Evolutionary conservation across 257 asterid genomes (phyloP), one percentile per base, ranked within the genome.

Genomic region (Ilex asprella): DNA sequence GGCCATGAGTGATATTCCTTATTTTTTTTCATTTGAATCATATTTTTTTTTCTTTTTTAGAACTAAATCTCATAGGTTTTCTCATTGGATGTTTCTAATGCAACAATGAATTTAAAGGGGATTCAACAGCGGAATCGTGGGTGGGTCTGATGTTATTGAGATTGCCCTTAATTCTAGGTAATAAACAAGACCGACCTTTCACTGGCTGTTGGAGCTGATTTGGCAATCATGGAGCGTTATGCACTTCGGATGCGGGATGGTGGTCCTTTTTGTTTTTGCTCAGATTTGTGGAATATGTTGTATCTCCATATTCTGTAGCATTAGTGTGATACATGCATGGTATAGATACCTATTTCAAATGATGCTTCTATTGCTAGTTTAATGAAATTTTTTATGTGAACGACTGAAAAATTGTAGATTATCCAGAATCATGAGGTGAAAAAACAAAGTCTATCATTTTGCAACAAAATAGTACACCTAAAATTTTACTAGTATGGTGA

Each of bases 161-260:
- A 2, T 53, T 53, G 30, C 30, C 0, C 30, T 58, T 35, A 53
- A 43, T 14, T 80, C 63, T 56, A 92, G 99, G 97, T 89, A 32
- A 89, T 92, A 72, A 92, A 92, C 77, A 92, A 92, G 77, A 92
- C 97, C 15, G 97, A 92, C 70, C 74, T 92, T 59, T 96, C 97
- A 47, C 75, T 79, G 14, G 99, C 96, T 0, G 73, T 92, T 64
- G 97, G 96, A 67, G 99, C 97, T 60, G 96, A 89, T 80, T 63
- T 92, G 65, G 69, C 87, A 3, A 87, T 92, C 76, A 89, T 92
- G 99, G 96, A 92, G 72, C 94, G 97, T 31, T 97, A 92, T 73
- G 74, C 99, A 50, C 91, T 91, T 63, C 84, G 95, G 63, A 91
- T 91, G 98, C 79, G 98, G 75, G 98, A 91, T 75, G 95, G 97